Conservation (phyloP, 2,329 filamentous ascomycete species). For the Trichoderma cornu-damae region DNA sequence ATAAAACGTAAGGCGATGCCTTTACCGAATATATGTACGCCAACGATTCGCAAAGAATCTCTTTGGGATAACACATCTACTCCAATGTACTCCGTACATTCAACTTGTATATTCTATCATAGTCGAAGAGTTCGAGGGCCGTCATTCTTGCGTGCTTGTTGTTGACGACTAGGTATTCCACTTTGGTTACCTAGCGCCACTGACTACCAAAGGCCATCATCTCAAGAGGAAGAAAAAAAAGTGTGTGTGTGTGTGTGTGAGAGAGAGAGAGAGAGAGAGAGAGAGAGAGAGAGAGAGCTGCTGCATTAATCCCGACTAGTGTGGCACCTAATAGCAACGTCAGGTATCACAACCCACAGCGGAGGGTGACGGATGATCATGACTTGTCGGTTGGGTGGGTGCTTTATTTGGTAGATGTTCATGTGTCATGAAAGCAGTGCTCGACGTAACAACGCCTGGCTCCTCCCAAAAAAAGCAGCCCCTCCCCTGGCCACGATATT, state of each 20-base stretch:
- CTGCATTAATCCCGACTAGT: not conserved
- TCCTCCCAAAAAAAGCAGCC: not conserved
- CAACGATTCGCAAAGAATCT: too few relatives aligned
- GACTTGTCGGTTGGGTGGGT: not conserved
- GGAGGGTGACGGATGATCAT: conserved; percentile 1
- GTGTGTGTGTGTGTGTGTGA: too few relatives aligned
- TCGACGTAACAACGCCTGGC: conserved; percentile 9
- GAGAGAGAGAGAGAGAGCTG: too few relatives aligned
- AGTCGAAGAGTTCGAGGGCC: too few relatives aligned
- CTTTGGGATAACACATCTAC: too few relatives aligned
- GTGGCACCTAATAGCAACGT: not conserved
- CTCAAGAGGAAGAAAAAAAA: not conserved
- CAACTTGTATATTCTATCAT: too few relatives aligned
- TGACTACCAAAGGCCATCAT: not conserved
- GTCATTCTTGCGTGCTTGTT: too few relatives aligned
- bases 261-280: too few relatives aligned
- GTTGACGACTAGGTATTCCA: too few relatives aligned
- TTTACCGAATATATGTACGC: too few relatives aligned
- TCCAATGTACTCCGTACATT: too few relatives aligned
- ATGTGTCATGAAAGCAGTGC: conserved; percentile 9
- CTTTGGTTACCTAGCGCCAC: not conserved
- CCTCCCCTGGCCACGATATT: conserved; percentile 9
- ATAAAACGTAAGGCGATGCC: too few relatives aligned
- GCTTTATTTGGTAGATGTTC: conserved; percentile 5
- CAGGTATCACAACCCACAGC: not conserved